These are phyloP conservation scores for Talaromyces sp. DNA, from an alignment of 2,329 filamentous ascomycete genomes.

Conservation along the genomic window DNA sequence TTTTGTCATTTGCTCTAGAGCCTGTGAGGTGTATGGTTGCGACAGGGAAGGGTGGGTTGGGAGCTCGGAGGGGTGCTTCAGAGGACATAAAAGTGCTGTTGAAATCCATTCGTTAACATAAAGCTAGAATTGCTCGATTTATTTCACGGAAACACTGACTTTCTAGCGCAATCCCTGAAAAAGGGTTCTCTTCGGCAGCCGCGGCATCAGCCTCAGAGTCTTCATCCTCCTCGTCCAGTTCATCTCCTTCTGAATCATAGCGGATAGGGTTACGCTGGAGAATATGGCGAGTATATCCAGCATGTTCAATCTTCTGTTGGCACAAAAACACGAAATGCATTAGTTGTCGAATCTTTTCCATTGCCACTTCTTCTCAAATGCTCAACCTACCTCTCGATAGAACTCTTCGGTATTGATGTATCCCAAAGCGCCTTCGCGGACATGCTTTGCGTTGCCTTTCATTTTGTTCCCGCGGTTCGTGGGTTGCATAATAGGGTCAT, in stretches of 20 bases:
- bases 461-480: conserved; percentile 66
- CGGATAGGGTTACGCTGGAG: conserved; percentile 61
- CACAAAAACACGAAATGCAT: conserved; percentile 6
- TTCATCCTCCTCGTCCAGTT: conserved; percentile 61
- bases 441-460: conserved; percentile 58
- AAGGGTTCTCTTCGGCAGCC: conserved; percentile 64
- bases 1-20: conserved; percentile 59
- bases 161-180: conserved; percentile 60
- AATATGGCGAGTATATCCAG: conserved; percentile 63
- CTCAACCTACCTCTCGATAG: conserved; percentile 58
- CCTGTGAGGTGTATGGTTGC: conserved; percentile 60
- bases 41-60: conserved; percentile 62
- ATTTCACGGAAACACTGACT: conserved; percentile 47
- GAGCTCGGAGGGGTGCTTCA: conserved; percentile 64
- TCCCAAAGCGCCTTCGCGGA: conserved; percentile 59
- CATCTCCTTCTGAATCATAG: conserved; percentile 66
- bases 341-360: conserved; percentile 11
- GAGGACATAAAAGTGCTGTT: conserved; percentile 60
- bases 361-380: neutral
- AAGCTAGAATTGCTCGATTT: too few relatives aligned
- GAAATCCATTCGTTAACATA: conserved; percentile 14
- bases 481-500: conserved; percentile 57
- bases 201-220: conserved; percentile 61
- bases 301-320: conserved; percentile 61
- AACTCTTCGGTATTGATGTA: conserved; percentile 53